Conservation (phyloP, 345 rosid genomes). For the Trapa incisa region DNA sequence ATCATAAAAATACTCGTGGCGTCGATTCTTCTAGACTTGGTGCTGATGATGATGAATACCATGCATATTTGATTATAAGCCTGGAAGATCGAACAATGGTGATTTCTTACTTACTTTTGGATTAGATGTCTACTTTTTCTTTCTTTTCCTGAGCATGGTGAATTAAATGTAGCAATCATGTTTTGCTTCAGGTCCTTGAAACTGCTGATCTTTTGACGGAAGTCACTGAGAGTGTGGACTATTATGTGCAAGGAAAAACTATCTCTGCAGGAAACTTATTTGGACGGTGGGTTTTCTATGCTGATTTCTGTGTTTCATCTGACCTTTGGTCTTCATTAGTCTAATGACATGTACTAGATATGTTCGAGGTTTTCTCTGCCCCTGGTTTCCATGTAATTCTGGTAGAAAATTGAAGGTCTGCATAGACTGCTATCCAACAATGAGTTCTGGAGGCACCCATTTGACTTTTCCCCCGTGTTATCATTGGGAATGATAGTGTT, state of each 20-base stretch:
- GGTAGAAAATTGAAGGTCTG: not conserved
- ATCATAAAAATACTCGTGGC: slow-evolving; percentile 77
- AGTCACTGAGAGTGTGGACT: slow-evolving; percentile 98
- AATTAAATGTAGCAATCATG: not conserved
- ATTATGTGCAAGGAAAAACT: slow-evolving; percentile 95
- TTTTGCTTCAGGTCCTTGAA: slow-evolving; percentile 62
- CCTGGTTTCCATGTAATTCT: not conserved
- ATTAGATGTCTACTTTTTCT: not conserved
- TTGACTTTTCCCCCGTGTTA: not conserved
- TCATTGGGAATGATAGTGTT: not conserved
- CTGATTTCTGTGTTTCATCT: not conserved
- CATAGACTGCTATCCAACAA: not conserved
- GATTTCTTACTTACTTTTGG: slow-evolving; percentile 7
- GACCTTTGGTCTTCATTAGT: not conserved
- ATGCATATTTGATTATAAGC: slow-evolving; percentile 95
- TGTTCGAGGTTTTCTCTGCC: not conserved
- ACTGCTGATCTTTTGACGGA: slow-evolving; percentile 93
- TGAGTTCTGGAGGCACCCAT: not conserved
- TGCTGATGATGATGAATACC: slow-evolving; percentile 72
- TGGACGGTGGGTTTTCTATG: slow-evolving; percentile 48
- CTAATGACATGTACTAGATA: not conserved
- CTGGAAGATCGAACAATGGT: slow-evolving; percentile 95
- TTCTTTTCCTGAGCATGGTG: not conserved
- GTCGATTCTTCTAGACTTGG: slow-evolving; percentile 57
- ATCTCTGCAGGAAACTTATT: slow-evolving; percentile 92